phyloP scores from a whole-genome alignment of 345 rosid species.

The Pugionium cornutum region DNA sequence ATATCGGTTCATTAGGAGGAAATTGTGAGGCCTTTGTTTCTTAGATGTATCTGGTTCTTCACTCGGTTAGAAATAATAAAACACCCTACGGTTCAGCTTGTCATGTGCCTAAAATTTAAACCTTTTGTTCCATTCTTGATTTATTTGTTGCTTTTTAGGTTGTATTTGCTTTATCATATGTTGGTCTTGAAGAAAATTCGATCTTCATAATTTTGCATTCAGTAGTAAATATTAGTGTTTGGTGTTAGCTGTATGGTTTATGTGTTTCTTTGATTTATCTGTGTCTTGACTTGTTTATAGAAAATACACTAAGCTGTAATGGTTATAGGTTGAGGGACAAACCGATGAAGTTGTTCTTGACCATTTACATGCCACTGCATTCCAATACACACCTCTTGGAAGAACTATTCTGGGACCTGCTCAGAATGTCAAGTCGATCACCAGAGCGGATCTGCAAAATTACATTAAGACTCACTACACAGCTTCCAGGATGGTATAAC shows the following conservation, averaged over 20 bases:
- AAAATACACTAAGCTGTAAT: not conserved
- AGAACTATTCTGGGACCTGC: slow-evolving; percentile 95
- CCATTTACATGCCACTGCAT: slow-evolving; percentile 97
- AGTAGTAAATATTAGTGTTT: not conserved
- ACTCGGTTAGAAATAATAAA: too few species aligned
- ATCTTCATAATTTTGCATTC: not conserved
- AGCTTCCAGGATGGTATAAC: slow-evolving; percentile 90
- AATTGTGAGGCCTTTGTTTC: not conserved
- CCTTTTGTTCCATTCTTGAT: too few species aligned
- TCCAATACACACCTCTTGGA: slow-evolving; percentile 89
- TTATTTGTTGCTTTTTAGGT: too few species aligned
- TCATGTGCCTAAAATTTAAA: too few species aligned
- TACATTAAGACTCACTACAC: slow-evolving; percentile 94
- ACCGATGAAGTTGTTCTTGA: slow-evolving; percentile 95
- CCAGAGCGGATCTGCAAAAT: slow-evolving; percentile 70
- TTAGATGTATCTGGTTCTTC: not conserved
- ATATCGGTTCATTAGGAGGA: not conserved
- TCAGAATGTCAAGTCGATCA: slow-evolving; percentile 73
- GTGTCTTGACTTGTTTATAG: too few species aligned
- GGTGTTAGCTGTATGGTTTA: not conserved
- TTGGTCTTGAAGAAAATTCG: not conserved
- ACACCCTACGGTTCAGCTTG: too few species aligned
- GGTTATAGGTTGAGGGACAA: slow-evolving; percentile 76
- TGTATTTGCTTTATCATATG: not conserved
- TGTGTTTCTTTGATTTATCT: not conserved